These are phyloP conservation scores for Inga laurina DNA, from an alignment of 306 rosid genomes.

Conservation along the genomic window DNA sequence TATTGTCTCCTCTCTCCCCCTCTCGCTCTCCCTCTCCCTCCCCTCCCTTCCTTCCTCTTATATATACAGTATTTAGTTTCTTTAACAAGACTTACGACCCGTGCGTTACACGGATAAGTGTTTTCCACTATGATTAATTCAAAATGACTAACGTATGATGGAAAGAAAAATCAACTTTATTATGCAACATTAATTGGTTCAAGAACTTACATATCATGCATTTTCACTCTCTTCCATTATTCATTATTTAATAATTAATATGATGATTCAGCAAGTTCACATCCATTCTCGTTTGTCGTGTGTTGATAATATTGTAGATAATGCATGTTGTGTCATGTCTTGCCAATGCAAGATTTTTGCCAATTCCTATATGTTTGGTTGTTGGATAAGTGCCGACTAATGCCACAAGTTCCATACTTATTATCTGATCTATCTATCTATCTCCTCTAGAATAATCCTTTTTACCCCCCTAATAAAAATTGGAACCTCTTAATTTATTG, in stretches of 20 bases:
- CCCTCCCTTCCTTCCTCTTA: background rate
- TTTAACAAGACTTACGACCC: no score
- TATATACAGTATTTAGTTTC: no score
- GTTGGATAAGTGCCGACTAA: background rate
- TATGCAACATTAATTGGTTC: no score
- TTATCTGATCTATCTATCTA: background rate
- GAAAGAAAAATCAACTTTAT: no score
- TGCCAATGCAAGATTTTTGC: background rate
- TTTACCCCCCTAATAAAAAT: no score
- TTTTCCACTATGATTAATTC: no score
- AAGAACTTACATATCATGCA: background rate
- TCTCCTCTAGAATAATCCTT: background rate
- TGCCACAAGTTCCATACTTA: background rate
- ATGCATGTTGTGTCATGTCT: background rate
- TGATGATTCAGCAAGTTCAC: background rate
- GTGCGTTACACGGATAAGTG: no score
- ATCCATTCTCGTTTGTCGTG: background rate
- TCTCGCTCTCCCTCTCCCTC: background rate
- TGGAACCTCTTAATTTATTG: no score
- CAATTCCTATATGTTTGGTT: background rate
- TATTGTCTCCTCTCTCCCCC: constrained; percentile 12
- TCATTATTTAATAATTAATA: background rate
- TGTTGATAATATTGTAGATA: background rate
- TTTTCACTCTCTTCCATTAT: background rate
- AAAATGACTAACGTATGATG: no score